Base-by-base conservation (phyloP, 441 rosid genomes). In the Isatis lusitanica region DNA sequence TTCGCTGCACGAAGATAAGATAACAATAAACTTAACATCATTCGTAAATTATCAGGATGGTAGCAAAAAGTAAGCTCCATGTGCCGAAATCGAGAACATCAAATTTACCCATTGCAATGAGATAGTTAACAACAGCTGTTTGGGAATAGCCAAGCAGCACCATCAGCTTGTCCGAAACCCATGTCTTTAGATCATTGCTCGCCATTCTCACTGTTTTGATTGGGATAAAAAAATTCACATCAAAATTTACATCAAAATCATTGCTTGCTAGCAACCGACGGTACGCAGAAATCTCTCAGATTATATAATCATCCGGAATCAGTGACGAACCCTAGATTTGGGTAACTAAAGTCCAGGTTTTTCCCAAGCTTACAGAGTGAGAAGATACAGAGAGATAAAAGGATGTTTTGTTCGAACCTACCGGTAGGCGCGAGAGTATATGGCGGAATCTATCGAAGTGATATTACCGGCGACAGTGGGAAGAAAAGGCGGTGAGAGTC, bases 111-210 rank as follows among this genome's bases (percentile, higher is more conserved):
- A 89, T 56, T 76, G 86, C 92, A 53, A 92, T 90, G 9, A 91
- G 62, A 63, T 87, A 95, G 66, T 91, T 88, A 42, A 91, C 90
- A 66, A 92, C 83, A 0, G 90, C 81, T 18, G 84, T 55, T 73
- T 89, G 89, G 5, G 99, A 92, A 72, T 83, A 92, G 12, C 94
- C 97, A 24, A 92, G 81, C 30, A 95, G 58, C 15, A 87, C 75
- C 74, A 92, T 88, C 75, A 95, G 75, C 80, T 81, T 90, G 53
- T 95, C 98, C 3, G 98, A 95, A 9, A 95, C 88, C 97, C 96
- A 95, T 3, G 81, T 83, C 84, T 85, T 90, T 66, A 95, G 79
- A 76, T 78, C 69, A 68, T 64, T 75, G 57, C 79, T 79, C 66
- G 73, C 93, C 98, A 91, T 93, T 63, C 69, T 69, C 62, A 59